Percentiles rank a stretch among this genome's conserved stretches.
Evolutionary conservation across 1,284 basidiomycete genomes (phyloP).

Genomic region (Heterobasidion annosum): DNA sequence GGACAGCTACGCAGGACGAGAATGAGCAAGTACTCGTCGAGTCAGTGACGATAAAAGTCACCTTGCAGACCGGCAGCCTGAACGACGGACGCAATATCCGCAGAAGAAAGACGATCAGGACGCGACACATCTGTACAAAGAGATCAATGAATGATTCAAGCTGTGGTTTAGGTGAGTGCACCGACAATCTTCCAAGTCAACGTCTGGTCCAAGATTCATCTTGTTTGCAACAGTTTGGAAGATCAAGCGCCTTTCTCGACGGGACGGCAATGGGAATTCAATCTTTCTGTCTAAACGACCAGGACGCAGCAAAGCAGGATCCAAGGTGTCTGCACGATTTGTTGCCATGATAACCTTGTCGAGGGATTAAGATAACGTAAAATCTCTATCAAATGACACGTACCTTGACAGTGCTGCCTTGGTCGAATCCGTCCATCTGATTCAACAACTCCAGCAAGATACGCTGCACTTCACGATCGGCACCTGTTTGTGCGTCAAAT

Average conservation of each 20-base stretch:
- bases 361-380: neutral
- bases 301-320: slow-evolving; percentile 94
- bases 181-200: slow-evolving; percentile 97
- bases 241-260: slow-evolving; percentile 94
- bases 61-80: slow-evolving; percentile 98
- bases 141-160: neutral
- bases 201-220: slow-evolving; percentile 98
- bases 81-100: slow-evolving; percentile 93
- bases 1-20: slow-evolving; percentile 56
- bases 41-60: slow-evolving; percentile 19
- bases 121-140: slow-evolving; percentile 77
- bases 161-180: slow-evolving; percentile 8
- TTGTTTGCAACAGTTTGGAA: slow-evolving; percentile 97
- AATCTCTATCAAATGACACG: slow-evolving; percentile 6
- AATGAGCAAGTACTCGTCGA: neutral
- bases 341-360: slow-evolving; percentile 95
- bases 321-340: slow-evolving; percentile 92
- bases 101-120: slow-evolving; percentile 92
- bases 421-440: slow-evolving; percentile 99
- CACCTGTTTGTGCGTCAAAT: slow-evolving; percentile 99
- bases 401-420: slow-evolving; percentile 98
- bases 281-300: slow-evolving; percentile 98
- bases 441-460: slow-evolving; percentile 97
- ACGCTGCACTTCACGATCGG: slow-evolving; percentile 98
- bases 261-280: slow-evolving; percentile 92